Base-by-base conservation (phyloP, 192 early-diverging fungal species). In the Gryganskiella cystojenkinii region DNA sequence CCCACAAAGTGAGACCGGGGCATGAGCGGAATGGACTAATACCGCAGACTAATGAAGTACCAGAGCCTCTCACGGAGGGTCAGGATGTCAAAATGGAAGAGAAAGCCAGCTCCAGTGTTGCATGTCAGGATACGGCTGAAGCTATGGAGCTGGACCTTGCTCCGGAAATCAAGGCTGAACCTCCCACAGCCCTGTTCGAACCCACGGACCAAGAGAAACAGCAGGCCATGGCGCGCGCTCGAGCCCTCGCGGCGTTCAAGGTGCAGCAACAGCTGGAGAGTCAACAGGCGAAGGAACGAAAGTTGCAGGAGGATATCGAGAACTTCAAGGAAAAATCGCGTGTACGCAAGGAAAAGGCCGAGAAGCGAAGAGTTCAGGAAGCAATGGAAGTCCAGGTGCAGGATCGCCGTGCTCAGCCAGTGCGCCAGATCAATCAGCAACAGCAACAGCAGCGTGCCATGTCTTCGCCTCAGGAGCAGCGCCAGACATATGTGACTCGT, bases 361-460 rank as follows among this genome's bases (percentile, higher is more conserved):
- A 59, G n/a, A 64, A 69, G 43, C 24, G 57, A 20, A 64, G 59
- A 20, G 30, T 53, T 37, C 74, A 59, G 55, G 74, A 78, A 33
- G 56, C 31, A 7, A 67, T 31, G 8, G 74, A 78, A 33, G 31
- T 42, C 3, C 61, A 61, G 14, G 46, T 60, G 11, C 74, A 78
- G 50, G 74, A 78, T 25, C 74, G 74, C 25, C 61, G 74, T 3
- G 65, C 67, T 4, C 74, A 78, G 14, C 74, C 74, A 20, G 66
- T 78, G 11, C 61, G 74, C 0, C 67, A 64, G 34, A 78, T 68
- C 17, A 67, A 78, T 10, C 74, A 78, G 43, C 73, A 76, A 20
- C 64, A 63, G 46, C 66, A 65, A 22, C 54, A 35, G n/a, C 71
- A 74, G 22, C 63, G 71, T 45, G 28, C 24, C 1, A 42, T 20